These are phyloP conservation scores for Pythium scleroteichum DNA, from an alignment of 352 stramenopile genomes.

Conservation along the genomic window DNA sequence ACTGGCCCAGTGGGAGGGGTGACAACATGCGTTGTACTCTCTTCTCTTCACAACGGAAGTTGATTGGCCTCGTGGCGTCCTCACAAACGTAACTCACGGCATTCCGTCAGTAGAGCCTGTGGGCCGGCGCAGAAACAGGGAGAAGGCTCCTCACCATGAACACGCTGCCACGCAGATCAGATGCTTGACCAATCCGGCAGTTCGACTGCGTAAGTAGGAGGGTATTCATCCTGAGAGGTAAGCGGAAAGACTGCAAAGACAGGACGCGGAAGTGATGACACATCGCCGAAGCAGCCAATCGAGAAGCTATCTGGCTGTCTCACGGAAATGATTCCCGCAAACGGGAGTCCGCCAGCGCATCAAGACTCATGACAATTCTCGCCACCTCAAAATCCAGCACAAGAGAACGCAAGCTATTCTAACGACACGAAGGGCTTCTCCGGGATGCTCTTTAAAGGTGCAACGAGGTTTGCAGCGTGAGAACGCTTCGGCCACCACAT, in stretches of 20 bases:
- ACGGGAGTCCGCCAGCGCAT: conserved; percentile 14
- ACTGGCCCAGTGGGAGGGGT: too few relatives aligned
- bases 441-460: too few relatives aligned
- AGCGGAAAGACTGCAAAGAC: conserved; percentile 10
- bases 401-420: too few relatives aligned
- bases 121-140: not conserved
- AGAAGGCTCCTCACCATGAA: not conserved
- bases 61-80: conserved; percentile 4
- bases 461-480: too few relatives aligned
- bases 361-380: not conserved
- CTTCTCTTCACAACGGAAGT: not conserved
- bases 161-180: not conserved
- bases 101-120: not conserved
- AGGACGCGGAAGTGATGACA: conserved; percentile 20
- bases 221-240: conserved; percentile 3
- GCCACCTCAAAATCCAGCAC: too few relatives aligned
- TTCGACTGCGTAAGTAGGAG: not conserved
- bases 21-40: not conserved
- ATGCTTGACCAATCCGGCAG: conserved; percentile 3
- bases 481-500: too few relatives aligned
- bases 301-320: conserved; percentile 19
- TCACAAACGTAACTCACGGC: not conserved
- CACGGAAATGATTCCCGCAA: not conserved
- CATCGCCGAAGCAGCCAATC: conserved; percentile 29
- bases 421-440: too few relatives aligned